phyloP scores from a whole-genome alignment of 495 filamentous ascomycete species.

The Bacidia rubella region DNA sequence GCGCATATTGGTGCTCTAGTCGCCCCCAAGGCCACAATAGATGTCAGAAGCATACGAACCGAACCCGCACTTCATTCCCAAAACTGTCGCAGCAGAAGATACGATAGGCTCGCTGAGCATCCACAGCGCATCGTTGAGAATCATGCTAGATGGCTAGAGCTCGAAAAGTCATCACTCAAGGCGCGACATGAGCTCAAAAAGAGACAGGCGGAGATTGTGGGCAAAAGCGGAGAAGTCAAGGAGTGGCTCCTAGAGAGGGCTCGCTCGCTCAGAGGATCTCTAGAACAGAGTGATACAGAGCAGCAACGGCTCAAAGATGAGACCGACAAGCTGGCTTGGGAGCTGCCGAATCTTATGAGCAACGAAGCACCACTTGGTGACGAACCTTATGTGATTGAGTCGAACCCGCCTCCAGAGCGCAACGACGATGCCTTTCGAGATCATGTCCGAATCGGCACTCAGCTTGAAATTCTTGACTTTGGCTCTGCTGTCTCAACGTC shows the following conservation, averaged over 20 bases:
- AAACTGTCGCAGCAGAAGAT: constrained; percentile 80
- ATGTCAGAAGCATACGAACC: constrained; percentile 80
- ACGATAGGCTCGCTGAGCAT: constrained; percentile 48
- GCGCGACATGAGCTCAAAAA: constrained; percentile 46
- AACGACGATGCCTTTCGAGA: constrained; percentile 34
- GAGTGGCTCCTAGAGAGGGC: constrained; percentile 50
- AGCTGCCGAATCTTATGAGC: constrained; percentile 79
- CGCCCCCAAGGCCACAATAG: constrained; percentile 65
- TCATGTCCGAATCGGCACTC: constrained; percentile 72
- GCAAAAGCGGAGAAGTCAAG: constrained; percentile 1
- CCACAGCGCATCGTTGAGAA: constrained; percentile 57
- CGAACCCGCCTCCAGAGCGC: constrained; percentile 55
- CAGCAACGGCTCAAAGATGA: constrained; percentile 47
- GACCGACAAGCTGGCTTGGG: constrained; percentile 59
- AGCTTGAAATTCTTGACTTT: constrained; percentile 77
- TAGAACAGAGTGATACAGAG: constrained; percentile 43
- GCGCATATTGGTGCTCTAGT: background rate
- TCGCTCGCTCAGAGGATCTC: constrained; percentile 49
- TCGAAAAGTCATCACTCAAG: constrained; percentile 38
- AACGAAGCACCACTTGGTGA: constrained; percentile 57
- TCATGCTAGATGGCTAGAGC: constrained; percentile 48
- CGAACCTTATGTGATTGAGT: constrained; percentile 45
- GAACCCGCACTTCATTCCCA: constrained; percentile 63
- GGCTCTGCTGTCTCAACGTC: constrained; percentile 58
- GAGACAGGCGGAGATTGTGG: constrained; percentile 16